Evolutionary conservation across 306 rosid species (phyloP).

Genomic region (Psophocarpus tetragonolobus): DNA sequence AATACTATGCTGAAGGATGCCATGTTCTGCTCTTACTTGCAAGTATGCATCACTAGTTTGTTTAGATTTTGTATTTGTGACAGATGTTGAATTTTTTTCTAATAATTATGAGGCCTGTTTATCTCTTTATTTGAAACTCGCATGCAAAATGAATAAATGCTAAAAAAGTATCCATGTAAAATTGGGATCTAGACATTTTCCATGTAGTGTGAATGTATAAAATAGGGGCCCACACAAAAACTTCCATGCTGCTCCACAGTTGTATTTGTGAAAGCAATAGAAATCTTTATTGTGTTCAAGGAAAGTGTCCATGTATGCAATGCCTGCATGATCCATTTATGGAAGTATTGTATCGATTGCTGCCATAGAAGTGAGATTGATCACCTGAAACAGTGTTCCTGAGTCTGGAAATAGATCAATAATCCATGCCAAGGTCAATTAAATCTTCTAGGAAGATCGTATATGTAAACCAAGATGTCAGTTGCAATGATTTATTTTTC

Average conservation of each 20-base stretch:
- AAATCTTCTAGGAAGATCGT: constrained; percentile 84
- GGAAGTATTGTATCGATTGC: constrained; percentile 54
- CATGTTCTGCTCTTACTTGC: constrained; percentile 23
- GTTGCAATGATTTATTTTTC: constrained; percentile 94
- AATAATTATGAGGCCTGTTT: constrained; percentile 7
- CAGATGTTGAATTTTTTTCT: neutral
- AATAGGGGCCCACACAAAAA: neutral
- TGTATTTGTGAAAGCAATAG: constrained; percentile 37
- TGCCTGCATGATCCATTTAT: constrained; percentile 50
- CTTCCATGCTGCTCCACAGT: constrained; percentile 6
- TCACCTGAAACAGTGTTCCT: constrained; percentile 53
- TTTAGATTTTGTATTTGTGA: constrained; percentile 1
- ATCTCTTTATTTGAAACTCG: neutral
- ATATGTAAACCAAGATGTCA: constrained; percentile 88
- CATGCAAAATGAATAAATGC: neutral
- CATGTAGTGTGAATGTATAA: neutral
- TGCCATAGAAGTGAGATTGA: constrained; percentile 62
- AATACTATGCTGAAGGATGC: neutral
- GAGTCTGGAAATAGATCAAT: constrained; percentile 80
- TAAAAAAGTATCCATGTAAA: neutral
- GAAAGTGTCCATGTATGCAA: constrained; percentile 48
- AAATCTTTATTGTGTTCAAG: constrained; percentile 46
- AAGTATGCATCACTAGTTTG: constrained; percentile 1
- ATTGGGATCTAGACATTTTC: constrained; percentile 16
- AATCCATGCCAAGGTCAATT: constrained; percentile 86